Evolutionary conservation across 345 rosid genomes (phyloP), one percentile per base, ranked within the genome.

Genomic region (Eucalyptus camaldulensis): DNA sequence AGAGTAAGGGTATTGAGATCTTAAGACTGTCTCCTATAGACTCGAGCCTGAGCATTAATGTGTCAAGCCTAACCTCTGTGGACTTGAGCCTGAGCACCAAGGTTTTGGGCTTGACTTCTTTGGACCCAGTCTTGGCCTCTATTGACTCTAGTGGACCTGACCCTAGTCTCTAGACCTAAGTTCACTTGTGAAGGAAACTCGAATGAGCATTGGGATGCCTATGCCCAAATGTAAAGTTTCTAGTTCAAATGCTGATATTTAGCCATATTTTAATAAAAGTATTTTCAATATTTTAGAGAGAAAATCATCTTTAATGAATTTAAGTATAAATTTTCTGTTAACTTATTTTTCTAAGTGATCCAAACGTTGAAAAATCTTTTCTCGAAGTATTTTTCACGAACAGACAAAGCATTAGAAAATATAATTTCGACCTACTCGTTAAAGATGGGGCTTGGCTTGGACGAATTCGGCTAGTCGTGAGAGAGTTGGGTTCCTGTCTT

Each of bases 111-210:
- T 56, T 0, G 0, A 12, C 29, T 2, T 56, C 13, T 56, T 56
- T 56, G 62, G 62, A 56, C 62, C 62, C 3, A 10, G 4, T 53
- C 62, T 56, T 56, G 29, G 62, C 62, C 29, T 56, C 29, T 56
- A 56, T 56, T 56, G 13, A 56, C 29, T 4, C 29, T 0, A 56
- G 2, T 24, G 62, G 62, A 24, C 62, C 1, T 22, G 0, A 56
- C 62, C 62, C 3, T 25, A 2, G 29, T 56, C 13, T 22, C 62
- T 24, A 56, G 2, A 56, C 29, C 6, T 10, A 0, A 56, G 62
- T 56, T 25, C 29, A 0, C 29, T 56, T 9, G 27, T 56, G 29
- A 56, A 25, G 29, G 62, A 1, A 13, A 0, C 29, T 56, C 3
- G 13, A 56, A 2, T 9, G 29, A 56, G 62, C 1, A 0, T 56